Conservation (phyloP, 768 basidiomycete genomes). For the Butyriboletus loyo region DNA sequence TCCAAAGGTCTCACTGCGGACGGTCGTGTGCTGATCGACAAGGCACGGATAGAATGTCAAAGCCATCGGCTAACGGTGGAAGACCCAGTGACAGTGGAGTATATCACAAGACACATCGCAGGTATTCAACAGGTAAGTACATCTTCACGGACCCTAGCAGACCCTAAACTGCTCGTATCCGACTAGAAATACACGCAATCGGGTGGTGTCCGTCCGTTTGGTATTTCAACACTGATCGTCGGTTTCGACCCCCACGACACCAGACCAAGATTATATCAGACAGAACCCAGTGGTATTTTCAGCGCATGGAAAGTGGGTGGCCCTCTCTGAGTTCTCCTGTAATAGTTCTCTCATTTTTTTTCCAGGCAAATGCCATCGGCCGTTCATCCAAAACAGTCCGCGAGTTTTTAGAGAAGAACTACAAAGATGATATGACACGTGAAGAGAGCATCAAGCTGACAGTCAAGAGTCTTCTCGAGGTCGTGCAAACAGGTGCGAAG, state of each 20-base stretch:
- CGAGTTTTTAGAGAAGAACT: conserved; percentile 98
- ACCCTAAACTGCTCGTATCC: not conserved
- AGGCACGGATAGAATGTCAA: conserved; percentile 96
- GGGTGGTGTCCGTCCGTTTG: conserved; percentile 97
- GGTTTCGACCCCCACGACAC: conserved; percentile 95
- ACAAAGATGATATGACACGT: conserved; percentile 83
- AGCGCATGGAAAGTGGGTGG: conserved; percentile 90
- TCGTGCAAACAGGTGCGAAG: conserved; percentile 99
- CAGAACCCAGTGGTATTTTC: conserved; percentile 97
- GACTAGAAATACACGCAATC: conserved; percentile 93
- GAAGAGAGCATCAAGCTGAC: conserved; percentile 94
- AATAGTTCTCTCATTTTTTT: not conserved
- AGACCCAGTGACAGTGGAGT: conserved; percentile 97
- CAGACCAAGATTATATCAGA: conserved; percentile 88
- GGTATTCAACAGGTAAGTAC: conserved; percentile 91
- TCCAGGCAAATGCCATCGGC: conserved; percentile 94
- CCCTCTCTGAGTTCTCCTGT: not conserved
- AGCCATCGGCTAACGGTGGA: conserved; percentile 96
- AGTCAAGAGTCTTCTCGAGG: conserved; percentile 92
- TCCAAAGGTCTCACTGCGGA: conserved; percentile 89
- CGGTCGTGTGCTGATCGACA: conserved; percentile 96
- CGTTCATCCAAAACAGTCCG: conserved; percentile 97
- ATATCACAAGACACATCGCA: conserved; percentile 96
- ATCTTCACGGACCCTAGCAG: not conserved
- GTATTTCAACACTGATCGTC: conserved; percentile 93